These are phyloP conservation scores for Aphanoascus verrucosus DNA, from an alignment of 2,329 filamentous ascomycete species.

Conservation along the genomic window DNA sequence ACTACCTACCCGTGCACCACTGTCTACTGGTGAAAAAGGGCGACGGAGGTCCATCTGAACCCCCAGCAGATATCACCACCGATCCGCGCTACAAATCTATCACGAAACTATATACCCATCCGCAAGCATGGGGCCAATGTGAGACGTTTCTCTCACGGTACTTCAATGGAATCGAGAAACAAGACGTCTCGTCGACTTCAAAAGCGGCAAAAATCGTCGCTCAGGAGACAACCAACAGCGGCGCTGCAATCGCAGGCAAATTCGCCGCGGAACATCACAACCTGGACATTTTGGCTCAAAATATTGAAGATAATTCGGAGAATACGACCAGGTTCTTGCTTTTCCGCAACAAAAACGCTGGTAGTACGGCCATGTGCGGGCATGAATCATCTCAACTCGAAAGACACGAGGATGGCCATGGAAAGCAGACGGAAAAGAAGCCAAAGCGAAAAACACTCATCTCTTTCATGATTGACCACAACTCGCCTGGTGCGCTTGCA, in stretches of 20 bases:
- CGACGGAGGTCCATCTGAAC: neutral
- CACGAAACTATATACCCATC: slow-evolving; percentile 76
- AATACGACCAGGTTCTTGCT: slow-evolving; percentile 42
- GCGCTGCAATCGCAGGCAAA: slow-evolving; percentile 66
- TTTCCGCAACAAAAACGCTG: slow-evolving; percentile 28
- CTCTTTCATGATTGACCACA: slow-evolving; percentile 72
- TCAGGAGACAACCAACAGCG: slow-evolving; percentile 46
- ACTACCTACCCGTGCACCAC: slow-evolving; percentile 80
- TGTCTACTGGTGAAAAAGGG: slow-evolving; percentile 54
- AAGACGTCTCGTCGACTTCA: slow-evolving; percentile 78
- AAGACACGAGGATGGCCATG: neutral
- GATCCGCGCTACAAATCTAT: slow-evolving; percentile 47
- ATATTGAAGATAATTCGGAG: slow-evolving; percentile 39
- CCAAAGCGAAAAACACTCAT: slow-evolving; percentile 56
- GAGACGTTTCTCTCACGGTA: slow-evolving; percentile 58
- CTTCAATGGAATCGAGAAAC: slow-evolving; percentile 62
- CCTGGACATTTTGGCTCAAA: slow-evolving; percentile 52
- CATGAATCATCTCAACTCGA: neutral
- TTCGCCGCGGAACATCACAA: slow-evolving; percentile 59
- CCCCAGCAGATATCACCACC: slow-evolving; percentile 2
- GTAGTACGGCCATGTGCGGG: slow-evolving; percentile 16
- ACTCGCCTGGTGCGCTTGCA: slow-evolving; percentile 68
- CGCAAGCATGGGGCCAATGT: slow-evolving; percentile 92
- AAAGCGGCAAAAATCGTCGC: slow-evolving; percentile 67
- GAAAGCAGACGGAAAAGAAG: neutral